Conservation (phyloP, 176 grass and related monocot species). For the Tillandsia leiboldiana region DNA sequence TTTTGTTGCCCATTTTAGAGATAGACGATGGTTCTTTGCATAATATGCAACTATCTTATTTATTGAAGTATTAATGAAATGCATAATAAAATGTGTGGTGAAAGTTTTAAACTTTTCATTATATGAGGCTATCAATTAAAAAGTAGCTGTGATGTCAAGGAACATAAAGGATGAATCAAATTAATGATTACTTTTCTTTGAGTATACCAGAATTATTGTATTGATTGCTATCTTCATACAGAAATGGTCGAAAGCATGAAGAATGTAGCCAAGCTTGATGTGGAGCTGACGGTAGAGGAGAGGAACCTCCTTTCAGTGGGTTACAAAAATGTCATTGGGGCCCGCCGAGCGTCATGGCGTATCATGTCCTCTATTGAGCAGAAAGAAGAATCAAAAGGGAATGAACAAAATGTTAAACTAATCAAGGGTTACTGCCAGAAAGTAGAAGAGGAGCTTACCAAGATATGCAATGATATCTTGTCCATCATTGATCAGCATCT, state of each 20-base stretch:
- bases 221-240: conserved; percentile 9
- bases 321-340: conserved; percentile 31
- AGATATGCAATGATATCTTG: conserved; percentile 30
- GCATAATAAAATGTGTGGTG: too few species aligned
- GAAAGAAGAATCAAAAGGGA: conserved; percentile 27
- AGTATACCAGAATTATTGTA: not conserved
- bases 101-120: too few species aligned
- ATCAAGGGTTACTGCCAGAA: conserved; percentile 26
- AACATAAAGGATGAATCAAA: not conserved
- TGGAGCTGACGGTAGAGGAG: conserved; percentile 28
- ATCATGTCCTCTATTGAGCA: conserved; percentile 26
- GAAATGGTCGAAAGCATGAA: conserved; percentile 40
- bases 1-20: too few species aligned
- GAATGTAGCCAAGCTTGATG: conserved; percentile 21
- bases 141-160: not conserved
- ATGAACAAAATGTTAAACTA: conserved; percentile 14
- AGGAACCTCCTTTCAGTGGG: conserved; percentile 31
- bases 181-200: not conserved
- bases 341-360: conserved; percentile 26
- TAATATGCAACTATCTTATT: too few species aligned
- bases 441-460: conserved; percentile 21
- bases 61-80: too few species aligned
- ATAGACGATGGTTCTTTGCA: too few species aligned
- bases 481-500: conserved; percentile 28
- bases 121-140: not conserved